Conservation (phyloP, 148 eudicot genomes). For the Pharnaceum exiguum region DNA sequence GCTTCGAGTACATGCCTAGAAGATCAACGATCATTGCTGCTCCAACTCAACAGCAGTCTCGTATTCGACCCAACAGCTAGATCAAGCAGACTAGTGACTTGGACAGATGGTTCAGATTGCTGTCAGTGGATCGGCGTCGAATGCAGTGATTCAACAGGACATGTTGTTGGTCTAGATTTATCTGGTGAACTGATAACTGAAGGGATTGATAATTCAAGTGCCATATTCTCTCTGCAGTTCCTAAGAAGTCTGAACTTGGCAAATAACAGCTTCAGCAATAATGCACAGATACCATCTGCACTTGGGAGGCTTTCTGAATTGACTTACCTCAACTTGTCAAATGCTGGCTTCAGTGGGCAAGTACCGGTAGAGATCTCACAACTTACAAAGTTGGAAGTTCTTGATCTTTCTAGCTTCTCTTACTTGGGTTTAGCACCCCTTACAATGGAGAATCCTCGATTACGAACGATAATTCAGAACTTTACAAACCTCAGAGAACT, state of each 20-base stretch:
- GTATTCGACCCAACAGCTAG: background rate
- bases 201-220: background rate
- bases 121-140: conserved; percentile 20
- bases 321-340: conserved; percentile 38
- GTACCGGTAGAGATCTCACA: conserved; percentile 29
- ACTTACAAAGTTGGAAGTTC: conserved; percentile 26
- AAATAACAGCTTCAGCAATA: conserved; percentile 11
- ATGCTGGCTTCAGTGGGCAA: conserved; percentile 29
- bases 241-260: conserved; percentile 38
- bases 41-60: conserved; percentile 7
- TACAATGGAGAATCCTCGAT: conserved; percentile 24
- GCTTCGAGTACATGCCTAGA: conserved; percentile 9
- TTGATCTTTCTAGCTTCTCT: conserved; percentile 35
- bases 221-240: conserved; percentile 4
- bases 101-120: conserved; percentile 13
- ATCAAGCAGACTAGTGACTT: conserved; percentile 4
- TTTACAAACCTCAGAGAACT: conserved; percentile 29
- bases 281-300: conserved; percentile 18
- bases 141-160: conserved; percentile 18
- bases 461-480: conserved; percentile 23
- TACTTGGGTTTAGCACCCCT: background rate
- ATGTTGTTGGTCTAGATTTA: conserved; percentile 19
- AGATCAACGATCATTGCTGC: conserved; percentile 13
- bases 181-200: background rate
- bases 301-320: conserved; percentile 24